Base-by-base conservation (phyloP, 2,329 filamentous ascomycete species). In the Pyrenochaeta sp. region DNA sequence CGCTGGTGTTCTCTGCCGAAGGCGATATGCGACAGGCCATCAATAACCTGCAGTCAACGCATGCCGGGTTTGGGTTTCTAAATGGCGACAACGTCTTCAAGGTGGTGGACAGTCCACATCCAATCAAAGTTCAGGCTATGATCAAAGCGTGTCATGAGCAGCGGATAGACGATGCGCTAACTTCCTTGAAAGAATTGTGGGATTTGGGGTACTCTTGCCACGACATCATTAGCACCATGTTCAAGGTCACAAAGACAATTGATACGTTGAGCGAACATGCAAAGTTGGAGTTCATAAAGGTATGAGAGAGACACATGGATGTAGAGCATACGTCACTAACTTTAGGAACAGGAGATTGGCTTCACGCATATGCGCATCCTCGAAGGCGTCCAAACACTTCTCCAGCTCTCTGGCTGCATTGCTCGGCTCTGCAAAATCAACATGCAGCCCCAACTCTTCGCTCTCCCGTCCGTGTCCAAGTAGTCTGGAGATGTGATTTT, bases 141-240 rank as follows among this genome's bases (percentile, higher is more conserved):
- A 88, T 99, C 69, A 98, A 97, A 82, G 91, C 92, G 1, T 98
- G 95, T 78, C 92, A 95, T 77, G 93, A 98, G 75, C 90, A 90
- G 47, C 92, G 94, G 64, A 85, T 99, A 18, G 93, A 97, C 75
- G 87, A 87, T 54, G 95, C 95, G 1, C 80, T 99, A 54, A 92
- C 96, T 64, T 87, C 85, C 3, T 79, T 99, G 61, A 90, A 92
- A 64, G 95, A 98, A 79, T 82, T 99, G 36, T 99, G 95, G 94
- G 87, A 90, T 56, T 80, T 98, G 55, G 95, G 95, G 12, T 99
- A 99, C 79, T 97, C 92, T n/a, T 96, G 92, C 66, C 94, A 99
- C 79, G 95, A 99, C 76, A 97, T 99, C 67, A 96, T 99, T 76
- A 96, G 90, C 78, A 99, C 94, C 57, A 99, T 99, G 95, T 98